Conservation (phyloP, 2,329 filamentous ascomycete genomes). For the Oidium heveae region DNA sequence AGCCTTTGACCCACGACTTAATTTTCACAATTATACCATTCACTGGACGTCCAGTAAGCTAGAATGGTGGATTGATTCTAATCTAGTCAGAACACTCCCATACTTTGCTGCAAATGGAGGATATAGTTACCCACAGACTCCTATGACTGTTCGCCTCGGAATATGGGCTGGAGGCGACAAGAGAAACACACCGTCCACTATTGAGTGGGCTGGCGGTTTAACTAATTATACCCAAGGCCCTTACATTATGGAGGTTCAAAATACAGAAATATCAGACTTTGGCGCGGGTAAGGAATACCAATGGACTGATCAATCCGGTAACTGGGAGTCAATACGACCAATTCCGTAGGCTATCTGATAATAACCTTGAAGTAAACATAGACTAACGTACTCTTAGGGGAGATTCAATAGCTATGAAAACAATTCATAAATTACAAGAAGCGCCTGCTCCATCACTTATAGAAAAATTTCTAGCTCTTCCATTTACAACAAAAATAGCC, state of each 20-base stretch:
- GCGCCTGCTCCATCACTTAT: constrained; percentile 17
- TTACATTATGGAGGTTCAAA: constrained; percentile 51
- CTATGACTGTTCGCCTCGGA: constrained; percentile 42
- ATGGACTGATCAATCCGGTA: constrained; percentile 34
- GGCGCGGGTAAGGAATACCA: constrained; percentile 34
- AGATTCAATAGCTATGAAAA: constrained; percentile 28
- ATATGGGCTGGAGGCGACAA: constrained; percentile 40
- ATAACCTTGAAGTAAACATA: not conserved
- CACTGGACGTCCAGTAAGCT: constrained; percentile 43
- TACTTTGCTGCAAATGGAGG: constrained; percentile 35
- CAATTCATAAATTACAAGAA: constrained; percentile 14
- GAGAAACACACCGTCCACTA: constrained; percentile 26
- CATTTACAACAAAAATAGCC: constrained; percentile 23
- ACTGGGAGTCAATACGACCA: constrained; percentile 36
- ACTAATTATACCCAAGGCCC: constrained; percentile 42
- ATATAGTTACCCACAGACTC: constrained; percentile 47
- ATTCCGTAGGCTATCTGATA: constrained; percentile 20
- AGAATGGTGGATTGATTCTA: constrained; percentile 45
- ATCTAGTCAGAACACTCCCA: constrained; percentile 34
- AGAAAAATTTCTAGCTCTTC: constrained; percentile 29
- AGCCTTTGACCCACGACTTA: constrained; percentile 24
- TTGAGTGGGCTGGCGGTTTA: constrained; percentile 43
- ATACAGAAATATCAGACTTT: constrained; percentile 29
- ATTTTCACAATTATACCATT: constrained; percentile 45
- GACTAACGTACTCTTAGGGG: constrained; percentile 18